Evolutionary conservation across 1,284 basidiomycete genomes (phyloP).

Genomic region (Gastroboletus turbinatus): DNA sequence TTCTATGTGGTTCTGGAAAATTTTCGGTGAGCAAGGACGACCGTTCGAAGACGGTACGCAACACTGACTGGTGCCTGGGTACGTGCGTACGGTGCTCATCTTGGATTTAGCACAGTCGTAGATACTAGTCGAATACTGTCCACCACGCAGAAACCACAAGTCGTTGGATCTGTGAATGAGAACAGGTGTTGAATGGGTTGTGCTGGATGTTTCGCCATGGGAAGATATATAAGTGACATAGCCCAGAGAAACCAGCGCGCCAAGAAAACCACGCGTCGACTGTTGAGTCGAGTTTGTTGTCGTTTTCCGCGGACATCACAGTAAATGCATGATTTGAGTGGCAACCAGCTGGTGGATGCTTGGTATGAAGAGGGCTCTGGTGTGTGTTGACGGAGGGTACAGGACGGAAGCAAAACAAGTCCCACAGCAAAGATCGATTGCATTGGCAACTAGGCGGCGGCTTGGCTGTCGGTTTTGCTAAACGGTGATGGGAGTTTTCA

Average conservation of each 20-base stretch:
- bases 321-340: background rate
- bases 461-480: background rate
- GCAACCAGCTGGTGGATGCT: background rate
- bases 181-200: background rate
- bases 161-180: slow-evolving; percentile 5
- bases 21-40: slow-evolving; percentile 5
- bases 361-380: background rate
- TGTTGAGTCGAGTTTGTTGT: background rate
- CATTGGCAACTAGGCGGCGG: background rate
- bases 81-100: slow-evolving; percentile 15
- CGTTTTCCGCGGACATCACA: background rate
- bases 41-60: background rate
- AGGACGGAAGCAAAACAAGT: slow-evolving; percentile 1
- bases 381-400: background rate
- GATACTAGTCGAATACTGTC: background rate
- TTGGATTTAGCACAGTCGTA: background rate
- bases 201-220: background rate
- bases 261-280: slow-evolving; percentile 8
- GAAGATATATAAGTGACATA: slow-evolving; percentile 7
- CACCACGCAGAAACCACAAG: slow-evolving; percentile 9
- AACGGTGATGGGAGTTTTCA: too few relatives aligned
- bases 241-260: slow-evolving; percentile 11
- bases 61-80: slow-evolving; percentile 7
- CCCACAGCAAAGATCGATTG: background rate
- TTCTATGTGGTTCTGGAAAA: slow-evolving; percentile 12